These are phyloP conservation scores for Chrysanthemum lavandulifolium DNA, from an alignment of 129 eudicot genomes.

Conservation along the genomic window DNA sequence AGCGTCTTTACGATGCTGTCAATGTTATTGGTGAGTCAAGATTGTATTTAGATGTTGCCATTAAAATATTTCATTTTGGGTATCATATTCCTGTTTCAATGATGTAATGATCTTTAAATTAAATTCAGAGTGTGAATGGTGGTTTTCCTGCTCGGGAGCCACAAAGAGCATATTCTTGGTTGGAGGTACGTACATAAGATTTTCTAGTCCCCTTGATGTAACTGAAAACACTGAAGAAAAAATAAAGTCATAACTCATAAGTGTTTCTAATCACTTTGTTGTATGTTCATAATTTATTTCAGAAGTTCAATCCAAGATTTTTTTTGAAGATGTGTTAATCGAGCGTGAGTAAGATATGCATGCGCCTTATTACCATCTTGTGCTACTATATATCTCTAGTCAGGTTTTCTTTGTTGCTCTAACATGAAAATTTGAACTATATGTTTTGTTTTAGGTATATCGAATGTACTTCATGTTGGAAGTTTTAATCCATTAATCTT, in stretches of 20 bases:
- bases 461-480: slow-evolving; percentile 50
- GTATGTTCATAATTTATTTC: slow-evolving; percentile 14
- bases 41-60: slow-evolving; percentile 27
- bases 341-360: slow-evolving; percentile 60
- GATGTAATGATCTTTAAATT: neutral
- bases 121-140: slow-evolving; percentile 56
- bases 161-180: slow-evolving; percentile 59
- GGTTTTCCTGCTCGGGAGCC: slow-evolving; percentile 88
- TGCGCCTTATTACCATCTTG: no score
- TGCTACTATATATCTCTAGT: neutral
- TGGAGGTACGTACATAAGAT: slow-evolving; percentile 46
- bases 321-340: slow-evolving; percentile 58
- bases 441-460: slow-evolving; percentile 46
- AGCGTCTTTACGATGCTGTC: slow-evolving; percentile 59
- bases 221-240: neutral
- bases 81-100: neutral
- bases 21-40: slow-evolving; percentile 59
- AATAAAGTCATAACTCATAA: neutral
- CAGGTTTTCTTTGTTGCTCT: neutral
- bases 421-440: neutral
- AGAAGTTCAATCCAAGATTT: slow-evolving; percentile 64
- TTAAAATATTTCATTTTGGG: neutral
- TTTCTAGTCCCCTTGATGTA: no score
- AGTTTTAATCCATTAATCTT: no score
- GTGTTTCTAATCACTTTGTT: neutral